Conservation (phyloP, 768 basidiomycete species). For the Mycena floridula region DNA sequence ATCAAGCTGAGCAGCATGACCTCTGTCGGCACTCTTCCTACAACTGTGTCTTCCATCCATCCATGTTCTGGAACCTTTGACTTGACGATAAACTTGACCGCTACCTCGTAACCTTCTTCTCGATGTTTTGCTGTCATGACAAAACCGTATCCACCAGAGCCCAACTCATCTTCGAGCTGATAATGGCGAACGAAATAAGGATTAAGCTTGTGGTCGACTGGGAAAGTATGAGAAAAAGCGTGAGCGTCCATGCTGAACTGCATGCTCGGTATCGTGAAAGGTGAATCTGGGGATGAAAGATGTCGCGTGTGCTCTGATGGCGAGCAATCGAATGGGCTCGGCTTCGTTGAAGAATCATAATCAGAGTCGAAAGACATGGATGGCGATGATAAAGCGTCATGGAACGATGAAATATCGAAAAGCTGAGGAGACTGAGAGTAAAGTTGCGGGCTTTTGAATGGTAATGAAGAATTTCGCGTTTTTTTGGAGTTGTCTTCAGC, state of each 20-base stretch:
- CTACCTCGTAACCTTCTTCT: slow-evolving; percentile 59
- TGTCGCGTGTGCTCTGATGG: background rate
- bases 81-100: slow-evolving; percentile 94
- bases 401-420: background rate
- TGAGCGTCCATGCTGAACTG: slow-evolving; percentile 16
- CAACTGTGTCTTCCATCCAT: slow-evolving; percentile 57
- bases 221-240: slow-evolving; percentile 48
- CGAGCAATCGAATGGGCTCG: background rate
- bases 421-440: background rate
- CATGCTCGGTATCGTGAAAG: background rate
- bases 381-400: background rate
- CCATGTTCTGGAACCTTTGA: slow-evolving; percentile 53
- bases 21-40: slow-evolving; percentile 73
- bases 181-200: slow-evolving; percentile 55
- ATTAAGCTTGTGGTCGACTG: slow-evolving; percentile 53
- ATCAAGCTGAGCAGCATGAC: slow-evolving; percentile 69
- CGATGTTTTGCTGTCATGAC: slow-evolving; percentile 82
- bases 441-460: background rate
- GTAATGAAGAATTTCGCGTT: background rate
- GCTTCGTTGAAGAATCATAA: background rate
- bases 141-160: slow-evolving; percentile 92
- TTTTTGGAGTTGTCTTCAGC: background rate
- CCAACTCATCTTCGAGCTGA: slow-evolving; percentile 69
- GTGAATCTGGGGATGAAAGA: background rate
- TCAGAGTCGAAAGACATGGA: background rate